Conservation (phyloP, 495 filamentous ascomycete genomes). For the Achaetomiella virescens region DNA sequence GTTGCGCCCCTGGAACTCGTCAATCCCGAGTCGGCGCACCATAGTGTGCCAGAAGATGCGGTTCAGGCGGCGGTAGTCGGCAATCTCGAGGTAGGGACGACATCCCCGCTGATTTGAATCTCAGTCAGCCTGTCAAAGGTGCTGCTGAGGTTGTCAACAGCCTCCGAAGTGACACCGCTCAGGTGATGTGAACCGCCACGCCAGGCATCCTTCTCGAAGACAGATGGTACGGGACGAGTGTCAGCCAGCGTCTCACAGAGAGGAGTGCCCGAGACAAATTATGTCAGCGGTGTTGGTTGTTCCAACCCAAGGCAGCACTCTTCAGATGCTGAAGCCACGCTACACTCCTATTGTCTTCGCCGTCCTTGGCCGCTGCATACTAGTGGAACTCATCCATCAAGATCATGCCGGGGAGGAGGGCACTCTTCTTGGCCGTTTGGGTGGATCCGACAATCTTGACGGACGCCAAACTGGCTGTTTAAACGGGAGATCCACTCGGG, state of each 20-base stretch:
- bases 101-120: slow-evolving; percentile 4
- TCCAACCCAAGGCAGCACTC: neutral
- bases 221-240: slow-evolving; percentile 8
- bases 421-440: slow-evolving; percentile 4
- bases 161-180: neutral
- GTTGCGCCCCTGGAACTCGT: slow-evolving; percentile 16
- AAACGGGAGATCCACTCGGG: slow-evolving; percentile 8
- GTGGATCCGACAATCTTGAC: neutral
- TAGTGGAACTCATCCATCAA: slow-evolving; percentile 29
- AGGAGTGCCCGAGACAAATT: slow-evolving; percentile 28
- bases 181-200: neutral
- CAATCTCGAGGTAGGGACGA: neutral
- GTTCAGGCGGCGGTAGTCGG: slow-evolving; percentile 14
- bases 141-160: slow-evolving; percentile 11
- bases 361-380: slow-evolving; percentile 4
- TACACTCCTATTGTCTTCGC: neutral
- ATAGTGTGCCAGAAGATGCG: slow-evolving; percentile 17
- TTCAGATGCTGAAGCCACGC: slow-evolving; percentile 22
- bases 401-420: slow-evolving; percentile 19
- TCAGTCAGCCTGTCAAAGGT: slow-evolving; percentile 6
- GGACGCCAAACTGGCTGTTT: neutral
- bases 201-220: slow-evolving; percentile 16
- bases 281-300: slow-evolving; percentile 8
- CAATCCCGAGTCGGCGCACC: slow-evolving; percentile 24
- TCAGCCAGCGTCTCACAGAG: slow-evolving; percentile 16